Evolutionary conservation across 78 protist genomes (phyloP).

Genomic region (Cavenderia fasciculata): DNA sequence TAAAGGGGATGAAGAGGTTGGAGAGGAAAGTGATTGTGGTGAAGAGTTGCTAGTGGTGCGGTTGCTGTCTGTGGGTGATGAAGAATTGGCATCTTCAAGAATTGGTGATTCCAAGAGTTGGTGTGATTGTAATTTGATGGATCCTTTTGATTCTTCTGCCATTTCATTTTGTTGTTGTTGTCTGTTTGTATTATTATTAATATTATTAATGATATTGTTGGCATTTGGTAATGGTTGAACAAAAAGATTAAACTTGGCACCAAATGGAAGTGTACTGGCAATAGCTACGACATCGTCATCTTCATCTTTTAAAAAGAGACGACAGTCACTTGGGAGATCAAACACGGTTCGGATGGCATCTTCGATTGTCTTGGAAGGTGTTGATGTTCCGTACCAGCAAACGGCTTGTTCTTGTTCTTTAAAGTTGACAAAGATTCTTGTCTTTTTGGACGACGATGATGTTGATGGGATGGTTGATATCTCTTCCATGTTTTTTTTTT

Average conservation of each 20-base stretch:
- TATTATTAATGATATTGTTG: too few species aligned
- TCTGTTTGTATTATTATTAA: too few species aligned
- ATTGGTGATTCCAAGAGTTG: neutral
- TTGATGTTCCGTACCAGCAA: slow-evolving; percentile 53
- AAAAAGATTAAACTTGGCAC: slow-evolving; percentile 29
- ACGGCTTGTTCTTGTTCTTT: slow-evolving; percentile 23
- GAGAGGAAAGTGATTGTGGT: neutral
- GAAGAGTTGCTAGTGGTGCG: too few species aligned
- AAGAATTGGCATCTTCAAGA: neutral
- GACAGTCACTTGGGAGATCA: slow-evolving; percentile 1
- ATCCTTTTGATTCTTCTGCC: neutral
- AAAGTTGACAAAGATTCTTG: slow-evolving; percentile 22
- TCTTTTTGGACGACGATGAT: slow-evolving; percentile 21
- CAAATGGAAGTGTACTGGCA: slow-evolving; percentile 53
- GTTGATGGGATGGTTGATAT: too few species aligned
- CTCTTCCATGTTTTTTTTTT: too few species aligned
- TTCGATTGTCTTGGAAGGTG: slow-evolving; percentile 54
- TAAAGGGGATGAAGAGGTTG: neutral
- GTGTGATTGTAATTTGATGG: neutral
- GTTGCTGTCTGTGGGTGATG: neutral
- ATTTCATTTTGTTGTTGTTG: too few species aligned
- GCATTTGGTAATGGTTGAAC: too few species aligned
- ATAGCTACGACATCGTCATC: slow-evolving; percentile 72
- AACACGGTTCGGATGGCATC: slow-evolving; percentile 59
- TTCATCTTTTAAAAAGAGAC: slow-evolving; percentile 37